phyloP scores from a whole-genome alignment of 345 rosid genomes.

The Syzygium grande region DNA sequence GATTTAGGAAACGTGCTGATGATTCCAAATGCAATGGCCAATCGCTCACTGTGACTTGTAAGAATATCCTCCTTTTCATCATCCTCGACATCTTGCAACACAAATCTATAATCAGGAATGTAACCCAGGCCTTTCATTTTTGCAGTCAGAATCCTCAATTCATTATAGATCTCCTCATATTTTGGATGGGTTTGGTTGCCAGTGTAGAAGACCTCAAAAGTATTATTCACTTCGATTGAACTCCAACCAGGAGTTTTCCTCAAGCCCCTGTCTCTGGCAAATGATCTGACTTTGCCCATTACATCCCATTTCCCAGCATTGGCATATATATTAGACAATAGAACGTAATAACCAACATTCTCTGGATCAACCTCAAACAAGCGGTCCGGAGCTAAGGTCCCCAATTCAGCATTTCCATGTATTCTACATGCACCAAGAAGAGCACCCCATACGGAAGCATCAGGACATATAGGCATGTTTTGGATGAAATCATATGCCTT shows the following conservation, averaged over 20 bases:
- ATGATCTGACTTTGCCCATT: slow-evolving; percentile 25
- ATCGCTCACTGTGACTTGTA: slow-evolving; percentile 16
- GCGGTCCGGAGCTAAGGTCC: slow-evolving; percentile 23
- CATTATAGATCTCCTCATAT: slow-evolving; percentile 6
- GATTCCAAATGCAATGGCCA: slow-evolving; percentile 44
- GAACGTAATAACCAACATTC: slow-evolving; percentile 28
- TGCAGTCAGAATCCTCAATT: slow-evolving; percentile 9
- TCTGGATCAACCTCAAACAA: slow-evolving; percentile 26
- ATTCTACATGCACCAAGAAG: slow-evolving; percentile 48
- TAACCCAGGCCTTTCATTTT: slow-evolving; percentile 12
- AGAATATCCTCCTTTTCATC: slow-evolving; percentile 15
- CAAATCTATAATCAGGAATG: slow-evolving; percentile 11
- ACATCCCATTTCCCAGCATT: slow-evolving; percentile 38
- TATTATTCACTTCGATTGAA: slow-evolving; percentile 32
- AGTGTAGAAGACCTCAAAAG: slow-evolving; percentile 9
- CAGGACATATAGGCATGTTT: slow-evolving; percentile 32
- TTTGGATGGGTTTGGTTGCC: slow-evolving; percentile 7
- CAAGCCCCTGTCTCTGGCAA: slow-evolving; percentile 21
- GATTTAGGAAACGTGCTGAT: slow-evolving; percentile 52
- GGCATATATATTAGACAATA: slow-evolving; percentile 36
- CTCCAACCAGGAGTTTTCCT: slow-evolving; percentile 47
- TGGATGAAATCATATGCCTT: slow-evolving; percentile 30
- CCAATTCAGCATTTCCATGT: slow-evolving; percentile 37
- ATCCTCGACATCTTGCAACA: slow-evolving; percentile 22
- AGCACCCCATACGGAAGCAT: slow-evolving; percentile 40